Base-by-base conservation (phyloP, 371 early-diverging fungal species). In the Rhizopus sp. region DNA sequence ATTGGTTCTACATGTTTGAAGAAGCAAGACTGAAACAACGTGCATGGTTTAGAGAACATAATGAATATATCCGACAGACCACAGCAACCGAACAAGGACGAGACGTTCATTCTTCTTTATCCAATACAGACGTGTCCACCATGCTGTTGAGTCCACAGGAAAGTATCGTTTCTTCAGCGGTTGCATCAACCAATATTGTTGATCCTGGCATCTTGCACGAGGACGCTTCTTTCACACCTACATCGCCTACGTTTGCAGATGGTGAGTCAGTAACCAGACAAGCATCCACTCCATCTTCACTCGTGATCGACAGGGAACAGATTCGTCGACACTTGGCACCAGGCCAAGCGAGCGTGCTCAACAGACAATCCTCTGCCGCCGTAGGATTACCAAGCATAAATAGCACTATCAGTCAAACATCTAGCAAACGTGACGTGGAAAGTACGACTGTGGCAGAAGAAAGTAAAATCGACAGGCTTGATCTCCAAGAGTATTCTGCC, bases 1-100 rank as follows among this genome's bases (percentile, higher is more conserved):
- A 77, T 48, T 77, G 77, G 77, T 77, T 77, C 45, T 50, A 50
- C 1, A 68, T 77, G 53, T 77, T 73, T 62, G 77, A 77, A 60
- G 74, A 77, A 62, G 74, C 72, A 9, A 67, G 72, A 39, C 59
- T 64, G 33, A 70, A 64, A 40, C 77, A 77, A 50, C 60, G 74
- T 17, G 59, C 57, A 7, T 77, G 77, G 77, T 12, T 31, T 15
- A 47, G 52, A 5, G 48, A 60, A 35, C 55, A 54, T 16, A 32
- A 16, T 45, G 45, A 60, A 4, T 37, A 54, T 3, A 31, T 35
- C 13, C 59, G 46, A 15, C 50, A 33, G 7, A 58, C 50, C 37
- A 3, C 57, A 62, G n/a, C 37, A 35, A 23, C 44, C 54, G 35
- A 35, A 5, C 49, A 50, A 0, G 34, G 29, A 13, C 55, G 44